Evolutionary conservation across 2,329 filamentous ascomycete species (phyloP), one percentile per base, ranked within the genome.

Genomic region (Ophiocordyceps camponoti-rufipedis): DNA sequence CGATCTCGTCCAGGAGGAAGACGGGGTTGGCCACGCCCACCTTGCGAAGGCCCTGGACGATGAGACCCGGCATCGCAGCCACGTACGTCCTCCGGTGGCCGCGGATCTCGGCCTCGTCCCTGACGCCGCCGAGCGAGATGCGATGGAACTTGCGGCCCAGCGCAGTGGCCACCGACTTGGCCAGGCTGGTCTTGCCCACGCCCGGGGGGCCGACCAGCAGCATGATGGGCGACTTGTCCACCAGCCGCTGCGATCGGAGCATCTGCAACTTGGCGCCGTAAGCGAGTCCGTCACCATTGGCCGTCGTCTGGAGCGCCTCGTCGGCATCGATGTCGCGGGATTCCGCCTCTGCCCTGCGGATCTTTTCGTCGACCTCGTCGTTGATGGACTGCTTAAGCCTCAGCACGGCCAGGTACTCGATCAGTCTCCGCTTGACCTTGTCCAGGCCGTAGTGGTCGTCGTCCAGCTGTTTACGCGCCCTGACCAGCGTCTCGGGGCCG

Each of bases 391-490:
- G 88, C 70, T 96, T 98, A 47, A 98, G 72, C 53, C 91, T 83
- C 45, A 98, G 70, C n/a, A 98, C 91, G 2, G 91, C 93, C 41
- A 98, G 71, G 58, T 98, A 98, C 61, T 96, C 93, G 5, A 98
- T 72, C 19, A 98, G 64, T 41, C 91, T 75, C 72, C 94, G 95
- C 75, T 98, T 98, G 57, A 98, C 89, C 63, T 89, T 93, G 49
- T 96, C 87, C 13, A 98, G 69, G 0, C 91, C 91, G 54, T 96
- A 96, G 61, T 98, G 91, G 57, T 98, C 91, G 51, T 93, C 81
- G 55, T 98, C 87, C 6, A 98, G 74, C 61, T 96, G 91, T 63
- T 87, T 85, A 46, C 86, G 78, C 7, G 91, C 91, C 53, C 74
- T 75, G 48, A 74, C 71, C 47, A 96, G 62, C 0, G 88, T 95